Evolutionary conservation across 1,284 basidiomycete species (phyloP).

Genomic region (Ceratobasidium papillatum): DNA sequence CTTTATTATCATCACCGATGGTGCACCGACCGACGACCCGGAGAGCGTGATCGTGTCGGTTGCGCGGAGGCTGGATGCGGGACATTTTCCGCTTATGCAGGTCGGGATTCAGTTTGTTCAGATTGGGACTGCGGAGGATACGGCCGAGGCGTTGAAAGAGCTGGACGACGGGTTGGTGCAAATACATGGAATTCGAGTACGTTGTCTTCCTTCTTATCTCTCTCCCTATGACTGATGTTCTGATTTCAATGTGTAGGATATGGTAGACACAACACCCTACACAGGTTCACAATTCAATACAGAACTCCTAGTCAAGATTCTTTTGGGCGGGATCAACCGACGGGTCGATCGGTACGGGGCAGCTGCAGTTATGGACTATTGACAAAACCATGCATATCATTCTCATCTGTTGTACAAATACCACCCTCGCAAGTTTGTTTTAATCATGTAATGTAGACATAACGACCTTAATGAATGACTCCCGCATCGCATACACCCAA

Average conservation of each 20-base stretch:
- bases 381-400: background rate
- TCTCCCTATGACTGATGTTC: background rate
- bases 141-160: conserved; percentile 56
- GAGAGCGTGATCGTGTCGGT: conserved; percentile 49
- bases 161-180: conserved; percentile 61
- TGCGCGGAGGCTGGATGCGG: conserved; percentile 49
- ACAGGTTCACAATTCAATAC: conserved; percentile 50
- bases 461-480: too few species aligned
- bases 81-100: conserved; percentile 50
- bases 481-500: too few species aligned
- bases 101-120: conserved; percentile 71
- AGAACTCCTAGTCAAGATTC: conserved; percentile 57
- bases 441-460: background rate
- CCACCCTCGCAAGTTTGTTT: background rate
- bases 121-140: conserved; percentile 59
- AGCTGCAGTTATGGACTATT: conserved; percentile 12
- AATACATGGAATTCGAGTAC: conserved; percentile 52
- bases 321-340: conserved; percentile 56
- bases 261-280: conserved; percentile 59
- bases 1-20: conserved; percentile 70
- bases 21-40: conserved; percentile 52
- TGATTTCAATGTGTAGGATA: conserved; percentile 52
- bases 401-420: background rate
- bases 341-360: conserved; percentile 44
- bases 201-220: conserved; percentile 37